phyloP scores from a whole-genome alignment of 345 rosid genomes.

The Hibiscus trionum region DNA sequence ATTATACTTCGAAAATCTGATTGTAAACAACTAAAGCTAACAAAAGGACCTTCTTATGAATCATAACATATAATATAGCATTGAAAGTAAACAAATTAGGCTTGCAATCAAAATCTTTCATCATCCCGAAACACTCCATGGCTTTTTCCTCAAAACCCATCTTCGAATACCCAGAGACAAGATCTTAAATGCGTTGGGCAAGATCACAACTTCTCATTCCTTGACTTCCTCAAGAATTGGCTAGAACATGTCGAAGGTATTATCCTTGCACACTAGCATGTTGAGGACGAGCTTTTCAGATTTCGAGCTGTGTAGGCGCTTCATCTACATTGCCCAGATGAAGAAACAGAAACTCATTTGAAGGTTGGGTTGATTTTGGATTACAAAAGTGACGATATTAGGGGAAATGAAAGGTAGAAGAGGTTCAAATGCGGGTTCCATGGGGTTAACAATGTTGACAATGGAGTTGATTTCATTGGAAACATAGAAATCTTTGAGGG shows the following conservation, averaged over 20 bases:
- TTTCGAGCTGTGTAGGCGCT: slow-evolving; percentile 33
- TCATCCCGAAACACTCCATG: slow-evolving; percentile 61
- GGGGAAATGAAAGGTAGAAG: slow-evolving; percentile 48
- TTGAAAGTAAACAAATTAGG: slow-evolving; percentile 65
- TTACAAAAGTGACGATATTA: slow-evolving; percentile 32
- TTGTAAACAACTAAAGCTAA: slow-evolving; percentile 58
- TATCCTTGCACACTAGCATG: slow-evolving; percentile 31
- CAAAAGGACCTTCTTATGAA: slow-evolving; percentile 33
- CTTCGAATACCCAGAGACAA: slow-evolving; percentile 46
- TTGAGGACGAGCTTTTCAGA: slow-evolving; percentile 28
- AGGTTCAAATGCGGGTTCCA: slow-evolving; percentile 60
- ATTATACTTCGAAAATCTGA: slow-evolving; percentile 31
- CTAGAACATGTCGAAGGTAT: slow-evolving; percentile 54
- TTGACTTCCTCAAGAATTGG: slow-evolving; percentile 47
- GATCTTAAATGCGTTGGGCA: slow-evolving; percentile 45
- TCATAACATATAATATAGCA: slow-evolving; percentile 33
- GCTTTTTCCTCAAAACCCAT: slow-evolving; percentile 56
- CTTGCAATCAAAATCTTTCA: slow-evolving; percentile 55
- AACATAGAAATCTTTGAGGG: slow-evolving; percentile 12
- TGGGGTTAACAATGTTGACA: slow-evolving; percentile 33
- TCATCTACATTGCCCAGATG: slow-evolving; percentile 57
- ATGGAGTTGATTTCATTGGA: slow-evolving; percentile 45
- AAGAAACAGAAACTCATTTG: slow-evolving; percentile 66
- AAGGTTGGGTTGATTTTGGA: slow-evolving; percentile 33
- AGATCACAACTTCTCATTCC: slow-evolving; percentile 24